Base-by-base conservation (phyloP, 257 asterid species). In the Salvia hispanica region DNA sequence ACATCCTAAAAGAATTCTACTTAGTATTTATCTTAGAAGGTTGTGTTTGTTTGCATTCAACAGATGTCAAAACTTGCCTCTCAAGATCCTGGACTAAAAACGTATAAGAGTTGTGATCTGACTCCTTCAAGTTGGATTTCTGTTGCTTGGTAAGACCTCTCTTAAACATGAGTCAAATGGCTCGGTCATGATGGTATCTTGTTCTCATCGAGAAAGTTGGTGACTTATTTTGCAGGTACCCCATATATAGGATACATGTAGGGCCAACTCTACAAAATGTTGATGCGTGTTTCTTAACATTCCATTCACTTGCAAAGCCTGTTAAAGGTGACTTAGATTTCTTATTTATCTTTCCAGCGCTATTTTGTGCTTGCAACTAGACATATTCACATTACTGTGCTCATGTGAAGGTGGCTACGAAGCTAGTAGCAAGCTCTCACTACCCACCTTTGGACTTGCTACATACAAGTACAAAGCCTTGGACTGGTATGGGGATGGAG, bases 251-350 rank as follows among this genome's bases (percentile, higher is more conserved):
- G 81, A 90, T 93, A 82, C 98, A 97, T 15, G 85, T 83, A 2
- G 98, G 96, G 44, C 97, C 96, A 36, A 90, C 98, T 21, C 84
- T 88, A 73, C 96, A 90, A 73, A 93, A 84, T 59, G 86, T 93
- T 9, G 97, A 90, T 75, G 95, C 97, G 14, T 88, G 96, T 80
- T 93, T 93, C 83, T 70, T 92, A 61, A 90, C 97, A 4, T 92
- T 88, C 77, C 98, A 92, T 73, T 90, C 91, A 39, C 85, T 92
- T 25, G 72, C 95, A 40, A 87, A 88, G 25, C 91, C 96, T 54
- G 77, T 75, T 47, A 76, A 58, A 50, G 82, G 98, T 86, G 66
- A 79, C 87, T 79, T 33, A 18, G 21, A 18, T 18, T 18, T 18
- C 21, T 18, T 1, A 18, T 18, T 18, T 57, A 7, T 59, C 10